phyloP scores from a whole-genome alignment of 345 rosid genomes.

The Ceriops decandra region DNA sequence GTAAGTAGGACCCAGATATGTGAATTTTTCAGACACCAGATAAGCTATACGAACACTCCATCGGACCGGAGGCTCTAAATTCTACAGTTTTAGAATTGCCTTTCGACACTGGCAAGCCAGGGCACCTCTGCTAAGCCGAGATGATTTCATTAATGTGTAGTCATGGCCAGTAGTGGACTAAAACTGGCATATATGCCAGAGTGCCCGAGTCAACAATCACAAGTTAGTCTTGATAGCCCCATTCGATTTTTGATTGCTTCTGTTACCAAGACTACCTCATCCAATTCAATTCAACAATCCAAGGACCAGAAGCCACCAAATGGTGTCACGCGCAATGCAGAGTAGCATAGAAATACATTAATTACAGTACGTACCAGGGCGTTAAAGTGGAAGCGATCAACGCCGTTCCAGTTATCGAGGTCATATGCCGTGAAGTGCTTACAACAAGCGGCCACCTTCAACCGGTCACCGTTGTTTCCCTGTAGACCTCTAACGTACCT shows the following conservation, averaged over 20 bases:
- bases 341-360: background rate
- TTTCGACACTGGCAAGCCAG: no score
- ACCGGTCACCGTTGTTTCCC: slow-evolving; percentile 28
- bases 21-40: no score
- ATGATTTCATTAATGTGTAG: no score
- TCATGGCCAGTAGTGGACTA: background rate
- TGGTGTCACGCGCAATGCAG: slow-evolving; percentile 2
- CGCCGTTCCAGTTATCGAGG: slow-evolving; percentile 37
- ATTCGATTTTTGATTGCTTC: no score
- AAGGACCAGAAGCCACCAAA: background rate
- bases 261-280: background rate
- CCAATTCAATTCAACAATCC: background rate
- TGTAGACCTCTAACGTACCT: slow-evolving; percentile 27
- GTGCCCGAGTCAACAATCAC: background rate
- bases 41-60: no score
- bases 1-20: no score
- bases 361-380: slow-evolving; percentile 19
- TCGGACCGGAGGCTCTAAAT: no score
- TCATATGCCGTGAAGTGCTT: slow-evolving; percentile 36
- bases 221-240: no score
- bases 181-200: background rate
- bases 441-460: slow-evolving; percentile 34
- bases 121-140: no score
- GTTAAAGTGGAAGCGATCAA: slow-evolving; percentile 36
- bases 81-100: no score